Conservation (phyloP, 1,284 basidiomycete genomes). For the Rhodotorula sp. region DNA sequence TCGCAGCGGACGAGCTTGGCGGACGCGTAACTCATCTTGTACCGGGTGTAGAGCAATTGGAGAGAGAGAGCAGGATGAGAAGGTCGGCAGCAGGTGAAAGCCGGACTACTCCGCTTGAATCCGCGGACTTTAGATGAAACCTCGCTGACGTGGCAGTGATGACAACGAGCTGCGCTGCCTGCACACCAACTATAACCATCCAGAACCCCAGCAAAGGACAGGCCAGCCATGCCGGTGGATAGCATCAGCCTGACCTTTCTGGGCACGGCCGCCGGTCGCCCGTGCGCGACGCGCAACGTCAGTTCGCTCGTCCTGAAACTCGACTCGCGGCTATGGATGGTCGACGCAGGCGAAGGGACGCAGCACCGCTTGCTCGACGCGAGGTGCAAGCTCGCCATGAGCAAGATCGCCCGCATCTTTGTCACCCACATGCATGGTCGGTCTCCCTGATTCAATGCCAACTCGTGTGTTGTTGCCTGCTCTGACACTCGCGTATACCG, state of each 20-base stretch:
- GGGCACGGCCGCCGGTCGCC: slow-evolving; percentile 41
- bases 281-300: slow-evolving; percentile 39
- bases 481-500: no score
- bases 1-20: slow-evolving; percentile 16
- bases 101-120: no score
- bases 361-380: slow-evolving; percentile 65
- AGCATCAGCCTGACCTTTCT: slow-evolving; percentile 39
- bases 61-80: not conserved
- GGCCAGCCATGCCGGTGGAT: slow-evolving; percentile 20
- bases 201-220: not conserved
- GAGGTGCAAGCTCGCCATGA: slow-evolving; percentile 58
- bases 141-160: no score
- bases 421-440: slow-evolving; percentile 90
- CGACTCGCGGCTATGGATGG: slow-evolving; percentile 55
- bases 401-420: slow-evolving; percentile 69
- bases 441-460: slow-evolving; percentile 48
- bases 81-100: not conserved
- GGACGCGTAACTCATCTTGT: slow-evolving; percentile 5
- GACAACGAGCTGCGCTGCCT: no score
- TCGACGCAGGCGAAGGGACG: slow-evolving; percentile 85
- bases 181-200: no score
- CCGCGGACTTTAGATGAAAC: no score
- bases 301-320: slow-evolving; percentile 37
- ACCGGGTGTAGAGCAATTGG: not conserved
- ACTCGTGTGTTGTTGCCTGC: no score